A percentile compares a stretch with the other conserved stretches of the same genome.
phyloP scores from a whole-genome alignment of 176 grass and related monocot genomes.

The Oryza brachyantha region DNA sequence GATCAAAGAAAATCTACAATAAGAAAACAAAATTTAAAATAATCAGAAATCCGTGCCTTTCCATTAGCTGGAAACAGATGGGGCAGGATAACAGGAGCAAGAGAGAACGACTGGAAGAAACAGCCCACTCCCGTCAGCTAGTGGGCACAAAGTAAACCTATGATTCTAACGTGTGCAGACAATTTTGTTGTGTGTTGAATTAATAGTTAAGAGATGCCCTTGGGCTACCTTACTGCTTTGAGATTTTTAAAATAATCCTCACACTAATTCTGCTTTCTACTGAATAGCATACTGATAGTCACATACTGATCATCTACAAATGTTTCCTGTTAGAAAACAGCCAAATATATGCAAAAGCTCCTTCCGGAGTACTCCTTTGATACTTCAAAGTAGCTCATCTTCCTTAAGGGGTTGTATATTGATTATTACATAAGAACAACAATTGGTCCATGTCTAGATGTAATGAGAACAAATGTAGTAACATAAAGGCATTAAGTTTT shows the following conservation, averaged over 20 bases:
- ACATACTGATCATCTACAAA: conserved; percentile 27
- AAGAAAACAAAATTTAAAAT: no score
- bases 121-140: conserved; percentile 23
- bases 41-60: no score
- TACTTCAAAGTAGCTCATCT: no score
- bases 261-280: conserved; percentile 49
- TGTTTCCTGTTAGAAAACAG: no score
- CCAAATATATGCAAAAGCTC: no score
- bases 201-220: conserved; percentile 42
- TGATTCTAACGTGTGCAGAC: conserved; percentile 40
- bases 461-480: conserved; percentile 48
- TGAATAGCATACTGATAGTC: conserved; percentile 6
- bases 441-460: no score
- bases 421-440: no score
- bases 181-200: no score
- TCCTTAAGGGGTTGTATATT: no score
- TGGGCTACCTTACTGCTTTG: conserved; percentile 27
- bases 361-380: no score
- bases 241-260: conserved; percentile 39
- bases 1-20: no score
- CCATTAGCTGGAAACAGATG: no score
- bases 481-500: conserved; percentile 11
- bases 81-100: not conserved
- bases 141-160: conserved; percentile 48
- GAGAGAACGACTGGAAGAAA: not conserved